These are phyloP conservation scores for Carex pumila DNA, from an alignment of 176 grass and related monocot genomes.

Conservation along the genomic window DNA sequence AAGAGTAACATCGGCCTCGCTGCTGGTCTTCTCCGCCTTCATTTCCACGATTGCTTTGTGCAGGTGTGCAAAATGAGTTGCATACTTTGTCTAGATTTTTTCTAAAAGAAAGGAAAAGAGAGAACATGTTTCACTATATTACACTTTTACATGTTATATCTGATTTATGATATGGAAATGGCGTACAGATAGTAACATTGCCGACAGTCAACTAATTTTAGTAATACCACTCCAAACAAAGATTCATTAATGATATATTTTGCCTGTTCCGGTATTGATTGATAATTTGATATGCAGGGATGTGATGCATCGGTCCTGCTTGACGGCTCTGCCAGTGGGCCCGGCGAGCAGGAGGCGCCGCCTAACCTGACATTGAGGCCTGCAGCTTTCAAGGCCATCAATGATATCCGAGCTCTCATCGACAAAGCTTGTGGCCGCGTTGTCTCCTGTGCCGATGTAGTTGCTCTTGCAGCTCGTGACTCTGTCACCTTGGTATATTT, in stretches of 20 bases:
- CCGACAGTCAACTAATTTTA: background rate
- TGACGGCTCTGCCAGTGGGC: background rate
- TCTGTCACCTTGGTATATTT: slow-evolving; percentile 35
- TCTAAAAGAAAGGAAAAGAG: background rate
- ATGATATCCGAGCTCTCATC: slow-evolving; percentile 38
- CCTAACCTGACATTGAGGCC: slow-evolving; percentile 51
- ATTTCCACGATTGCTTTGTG: slow-evolving; percentile 92
- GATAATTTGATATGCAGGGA: slow-evolving; percentile 30
- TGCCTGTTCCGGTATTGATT: background rate
- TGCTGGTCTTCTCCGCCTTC: slow-evolving; percentile 50
- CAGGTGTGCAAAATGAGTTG: slow-evolving; percentile 19
- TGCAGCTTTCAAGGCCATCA: slow-evolving; percentile 59
- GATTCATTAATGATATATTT: background rate
- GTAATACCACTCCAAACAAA: background rate
- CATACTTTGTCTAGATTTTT: background rate
- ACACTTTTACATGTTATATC: background rate
- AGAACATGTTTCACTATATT: background rate
- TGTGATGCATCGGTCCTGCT: slow-evolving; percentile 65
- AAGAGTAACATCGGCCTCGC: slow-evolving; percentile 39
- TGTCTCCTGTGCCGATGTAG: slow-evolving; percentile 81
- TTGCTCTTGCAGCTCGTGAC: slow-evolving; percentile 46
- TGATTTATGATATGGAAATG: background rate
- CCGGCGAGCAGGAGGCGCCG: slow-evolving; percentile 19
- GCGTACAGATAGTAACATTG: background rate
- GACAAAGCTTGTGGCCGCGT: slow-evolving; percentile 32